Percentiles rank a stretch among this genome's conserved stretches.
phyloP scores from a whole-genome alignment of 2,329 filamentous ascomycete species.

The Arachnopeziza araneosa region DNA sequence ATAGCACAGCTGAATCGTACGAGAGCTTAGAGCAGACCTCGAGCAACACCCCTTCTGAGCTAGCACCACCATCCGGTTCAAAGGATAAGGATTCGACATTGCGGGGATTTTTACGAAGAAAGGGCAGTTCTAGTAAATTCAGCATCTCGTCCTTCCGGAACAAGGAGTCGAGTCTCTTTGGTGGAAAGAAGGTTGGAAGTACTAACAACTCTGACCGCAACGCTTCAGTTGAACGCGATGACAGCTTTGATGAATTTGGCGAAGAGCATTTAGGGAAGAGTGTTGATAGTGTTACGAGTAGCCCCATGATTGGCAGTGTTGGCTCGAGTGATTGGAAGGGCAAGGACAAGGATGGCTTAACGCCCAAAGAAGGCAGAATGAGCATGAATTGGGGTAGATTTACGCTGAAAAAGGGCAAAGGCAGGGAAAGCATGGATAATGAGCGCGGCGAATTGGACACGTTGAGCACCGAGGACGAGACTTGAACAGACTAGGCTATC shows the following conservation, averaged over 20 bases:
- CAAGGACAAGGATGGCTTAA: conserved; percentile 33
- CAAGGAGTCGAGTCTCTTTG: conserved; percentile 48
- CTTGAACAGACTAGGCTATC: background rate
- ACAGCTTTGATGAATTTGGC: conserved; percentile 48
- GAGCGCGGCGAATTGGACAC: conserved; percentile 27
- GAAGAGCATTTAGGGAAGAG: conserved; percentile 47
- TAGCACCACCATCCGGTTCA: conserved; percentile 35
- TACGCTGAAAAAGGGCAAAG: conserved; percentile 26
- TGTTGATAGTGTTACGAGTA: conserved; percentile 51
- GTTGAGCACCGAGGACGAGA: conserved; percentile 26
- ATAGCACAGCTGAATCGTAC: conserved; percentile 48
- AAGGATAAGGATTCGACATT: conserved; percentile 44
- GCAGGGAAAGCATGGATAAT: conserved; percentile 27
- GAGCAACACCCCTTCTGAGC: conserved; percentile 54
- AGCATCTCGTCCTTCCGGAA: conserved; percentile 51
- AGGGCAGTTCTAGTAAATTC: conserved; percentile 62
- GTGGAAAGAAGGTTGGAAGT: conserved; percentile 52
- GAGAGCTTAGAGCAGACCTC: conserved; percentile 44
- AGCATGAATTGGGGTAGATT: conserved; percentile 28
- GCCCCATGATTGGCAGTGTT: conserved; percentile 48
- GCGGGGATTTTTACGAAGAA: conserved; percentile 58
- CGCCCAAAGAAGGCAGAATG: conserved; percentile 26
- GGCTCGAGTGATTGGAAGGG: conserved; percentile 37
- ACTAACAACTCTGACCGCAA: conserved; percentile 50
- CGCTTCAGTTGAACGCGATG: conserved; percentile 49